These are phyloP conservation scores for Oxyria digyna DNA, from an alignment of 148 eudicot species.

Conservation along the genomic window DNA sequence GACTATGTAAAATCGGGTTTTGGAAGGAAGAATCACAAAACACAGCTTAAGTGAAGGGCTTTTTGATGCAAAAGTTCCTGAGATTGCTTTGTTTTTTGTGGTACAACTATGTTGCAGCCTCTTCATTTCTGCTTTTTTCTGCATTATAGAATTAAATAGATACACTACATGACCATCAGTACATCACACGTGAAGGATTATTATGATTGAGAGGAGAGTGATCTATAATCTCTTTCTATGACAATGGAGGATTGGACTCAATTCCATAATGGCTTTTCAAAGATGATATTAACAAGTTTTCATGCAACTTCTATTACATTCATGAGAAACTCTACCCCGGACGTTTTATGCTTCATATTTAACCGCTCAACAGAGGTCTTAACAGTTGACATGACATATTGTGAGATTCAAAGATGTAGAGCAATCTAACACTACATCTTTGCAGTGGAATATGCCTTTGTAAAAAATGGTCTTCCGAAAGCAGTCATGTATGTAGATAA, in stretches of 20 bases:
- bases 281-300: neutral
- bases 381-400: neutral
- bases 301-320: neutral
- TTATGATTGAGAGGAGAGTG: neutral
- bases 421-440: neutral
- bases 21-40: neutral
- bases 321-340: neutral
- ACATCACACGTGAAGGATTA: neutral
- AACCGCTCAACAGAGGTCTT: neutral
- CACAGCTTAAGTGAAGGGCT: conserved; percentile 28
- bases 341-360: neutral
- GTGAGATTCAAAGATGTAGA: neutral
- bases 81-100: conserved; percentile 34
- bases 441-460: neutral
- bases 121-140: conserved; percentile 27
- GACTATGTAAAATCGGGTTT: neutral
- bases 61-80: conserved; percentile 27
- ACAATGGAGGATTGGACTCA: too few relatives aligned
- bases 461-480: neutral
- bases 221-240: neutral
- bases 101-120: conserved; percentile 20
- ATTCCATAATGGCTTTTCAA: neutral
- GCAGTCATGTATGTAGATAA: neutral
- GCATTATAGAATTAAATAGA: conserved; percentile 17
- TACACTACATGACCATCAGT: conserved; percentile 2